These are phyloP conservation scores for Cenchrus fungigraminus DNA, from an alignment of 176 grass and related monocot genomes.

Conservation along the genomic window DNA sequence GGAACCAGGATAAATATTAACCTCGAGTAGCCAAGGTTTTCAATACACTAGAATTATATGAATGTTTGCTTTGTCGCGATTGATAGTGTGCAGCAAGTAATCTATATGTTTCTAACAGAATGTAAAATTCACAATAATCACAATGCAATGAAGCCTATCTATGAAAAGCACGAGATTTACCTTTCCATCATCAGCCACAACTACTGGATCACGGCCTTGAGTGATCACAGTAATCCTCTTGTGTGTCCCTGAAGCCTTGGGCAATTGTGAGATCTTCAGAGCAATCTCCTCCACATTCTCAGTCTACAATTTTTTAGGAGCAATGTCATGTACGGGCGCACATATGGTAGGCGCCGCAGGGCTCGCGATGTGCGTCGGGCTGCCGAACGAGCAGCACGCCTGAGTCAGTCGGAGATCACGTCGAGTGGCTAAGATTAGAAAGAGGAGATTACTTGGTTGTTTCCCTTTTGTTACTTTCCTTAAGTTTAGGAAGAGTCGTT, in stretches of 20 bases:
- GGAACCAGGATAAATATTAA: background rate
- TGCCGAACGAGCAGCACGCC: too few species aligned
- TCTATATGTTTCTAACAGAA: background rate
- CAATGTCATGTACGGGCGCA: too few species aligned
- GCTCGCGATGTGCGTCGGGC: too few species aligned
- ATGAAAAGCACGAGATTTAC: conserved; percentile 39
- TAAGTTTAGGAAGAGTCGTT: too few species aligned
- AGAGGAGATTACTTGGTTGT: too few species aligned
- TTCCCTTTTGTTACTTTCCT: too few species aligned
- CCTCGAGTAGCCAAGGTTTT: background rate
- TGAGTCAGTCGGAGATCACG: too few species aligned
- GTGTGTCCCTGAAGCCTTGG: conserved; percentile 63
- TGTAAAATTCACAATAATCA: background rate
- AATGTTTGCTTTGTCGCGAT: background rate
- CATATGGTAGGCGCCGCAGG: too few species aligned
- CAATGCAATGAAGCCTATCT: background rate
- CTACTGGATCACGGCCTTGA: conserved; percentile 79
- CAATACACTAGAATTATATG: background rate
- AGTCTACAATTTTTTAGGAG: conserved; percentile 50
- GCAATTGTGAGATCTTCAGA: conserved; percentile 72
- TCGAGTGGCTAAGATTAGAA: too few species aligned
- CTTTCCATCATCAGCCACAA: conserved; percentile 81
- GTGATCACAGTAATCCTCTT: conserved; percentile 80
- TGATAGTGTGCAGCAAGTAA: background rate
- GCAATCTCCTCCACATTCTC: conserved; percentile 85